Evolutionary conservation across 345 rosid species (phyloP), one percentile per base, ranked within the genome.

Genomic region (Geranium rotundifolium): DNA sequence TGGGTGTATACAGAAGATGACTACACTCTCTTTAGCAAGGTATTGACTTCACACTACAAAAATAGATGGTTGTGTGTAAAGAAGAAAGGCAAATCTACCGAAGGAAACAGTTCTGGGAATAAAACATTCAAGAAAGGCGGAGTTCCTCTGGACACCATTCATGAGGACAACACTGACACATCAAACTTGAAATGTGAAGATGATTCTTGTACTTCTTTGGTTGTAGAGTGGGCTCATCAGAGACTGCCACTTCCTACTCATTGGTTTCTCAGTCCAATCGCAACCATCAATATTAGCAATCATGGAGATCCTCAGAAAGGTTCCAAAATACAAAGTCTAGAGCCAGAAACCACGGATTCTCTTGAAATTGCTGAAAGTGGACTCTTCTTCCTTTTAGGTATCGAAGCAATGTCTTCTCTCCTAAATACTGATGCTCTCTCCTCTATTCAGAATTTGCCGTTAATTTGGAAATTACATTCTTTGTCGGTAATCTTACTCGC

Each of bases 231-330:
- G 95, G 85, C 89, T 57, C 82, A 77, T 69, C 96, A 89, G 87
- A 83, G 88, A 79, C 57, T 87, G 77, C 95, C 95, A 3, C 85
- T 92, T 68, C 91, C 96, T 59, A 62, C 69, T 67, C 95, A 89
- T 68, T 92, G 98, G 96, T 85, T 89, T 76, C 90, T 92, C 67
- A 92, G 93, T 77, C 80, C 98, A 70, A 77, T 92, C 59, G 57
- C 89, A 73, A 80, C 81, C 57, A 69, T 76, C 65, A 68, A 65
- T 39, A 65, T 66, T 52, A 64, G 75, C 62, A 73, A 78, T 74
- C 64, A 67, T 54, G 69, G 70, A 61, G 64, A 77, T 62, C 71
- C 56, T 63, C 64, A 56, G 55, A 73, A 66, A 64, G 57, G 15
- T 60, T 65, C 81, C 29, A 66, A 65, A 61, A 20, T 27, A 7